Conservation (phyloP, 2,329 filamentous ascomycete species). For the Fusarium burgessii region DNA sequence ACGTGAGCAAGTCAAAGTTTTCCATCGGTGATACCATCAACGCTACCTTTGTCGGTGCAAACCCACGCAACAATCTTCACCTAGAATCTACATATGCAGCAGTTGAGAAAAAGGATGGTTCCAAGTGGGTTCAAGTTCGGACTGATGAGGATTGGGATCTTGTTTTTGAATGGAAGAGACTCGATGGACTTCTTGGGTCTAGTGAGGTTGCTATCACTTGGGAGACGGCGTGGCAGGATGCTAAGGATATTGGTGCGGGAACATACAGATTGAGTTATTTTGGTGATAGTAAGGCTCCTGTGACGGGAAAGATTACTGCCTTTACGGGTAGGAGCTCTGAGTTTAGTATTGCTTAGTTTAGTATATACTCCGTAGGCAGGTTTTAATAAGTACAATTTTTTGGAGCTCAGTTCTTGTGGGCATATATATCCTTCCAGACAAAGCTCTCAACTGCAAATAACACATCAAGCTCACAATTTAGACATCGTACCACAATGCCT, state of each 20-base stretch:
- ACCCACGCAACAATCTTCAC: slow-evolving; percentile 2
- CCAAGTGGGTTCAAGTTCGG: background rate
- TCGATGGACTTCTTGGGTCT: slow-evolving; percentile 1
- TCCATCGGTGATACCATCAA: background rate
- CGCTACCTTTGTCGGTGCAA: slow-evolving; percentile 1
- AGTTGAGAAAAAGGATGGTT: slow-evolving; percentile 1
- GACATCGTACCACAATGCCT: no score
- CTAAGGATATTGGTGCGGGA: background rate
- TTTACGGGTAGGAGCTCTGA: slow-evolving; percentile 8
- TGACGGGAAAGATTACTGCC: background rate
- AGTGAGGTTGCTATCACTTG: background rate
- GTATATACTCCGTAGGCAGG: no score
- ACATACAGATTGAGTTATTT: slow-evolving; percentile 1
- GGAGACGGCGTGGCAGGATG: slow-evolving; percentile 15
- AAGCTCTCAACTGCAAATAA: no score
- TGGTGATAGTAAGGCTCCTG: slow-evolving; percentile 8
- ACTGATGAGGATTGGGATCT: slow-evolving; percentile 18
- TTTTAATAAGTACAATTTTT: no score
- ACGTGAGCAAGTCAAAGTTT: background rate
- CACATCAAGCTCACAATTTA: no score
- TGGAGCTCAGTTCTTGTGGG: no score
- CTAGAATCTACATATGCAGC: background rate
- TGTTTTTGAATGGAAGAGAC: slow-evolving; percentile 9
- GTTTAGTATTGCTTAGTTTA: background rate
- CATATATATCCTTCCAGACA: no score